Conservation (phyloP, 2,329 filamentous ascomycete genomes). For the Alternaria alternata region DNA sequence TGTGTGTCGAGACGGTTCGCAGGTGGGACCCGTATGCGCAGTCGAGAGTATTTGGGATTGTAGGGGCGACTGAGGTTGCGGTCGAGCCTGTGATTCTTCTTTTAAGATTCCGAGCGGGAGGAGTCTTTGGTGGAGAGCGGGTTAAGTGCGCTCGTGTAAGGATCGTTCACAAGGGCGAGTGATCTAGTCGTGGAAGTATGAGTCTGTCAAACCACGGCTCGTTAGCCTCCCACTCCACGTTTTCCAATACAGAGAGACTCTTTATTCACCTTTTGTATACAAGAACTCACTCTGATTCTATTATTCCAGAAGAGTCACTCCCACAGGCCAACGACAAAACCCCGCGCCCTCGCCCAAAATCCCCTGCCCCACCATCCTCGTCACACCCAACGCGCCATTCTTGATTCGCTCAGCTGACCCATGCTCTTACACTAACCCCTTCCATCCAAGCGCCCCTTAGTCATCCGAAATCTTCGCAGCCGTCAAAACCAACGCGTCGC, state of each 20-base stretch:
- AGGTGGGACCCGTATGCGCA: slow-evolving; percentile 7
- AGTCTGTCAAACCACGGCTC: slow-evolving; percentile 16
- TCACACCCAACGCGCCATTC: slow-evolving; percentile 25
- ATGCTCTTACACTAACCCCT: slow-evolving; percentile 5
- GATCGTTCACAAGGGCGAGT: slow-evolving; percentile 14
- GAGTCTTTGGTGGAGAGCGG: slow-evolving; percentile 3
- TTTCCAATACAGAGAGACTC: not conserved
- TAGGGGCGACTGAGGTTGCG: not conserved
- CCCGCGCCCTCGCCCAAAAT: slow-evolving; percentile 19
- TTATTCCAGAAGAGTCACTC: slow-evolving; percentile 23
- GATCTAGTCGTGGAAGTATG: slow-evolving; percentile 13
- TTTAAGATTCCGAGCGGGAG: slow-evolving; percentile 1
- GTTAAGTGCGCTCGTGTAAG: slow-evolving; percentile 15
- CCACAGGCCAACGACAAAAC: slow-evolving; percentile 17
- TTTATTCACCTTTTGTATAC: slow-evolving; percentile 9
- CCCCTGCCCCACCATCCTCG: slow-evolving; percentile 28
- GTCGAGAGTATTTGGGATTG: not conserved
- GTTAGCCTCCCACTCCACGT: slow-evolving; percentile 12
- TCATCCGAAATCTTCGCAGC: slow-evolving; percentile 32
- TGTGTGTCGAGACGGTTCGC: slow-evolving; percentile 7
- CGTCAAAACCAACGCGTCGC: slow-evolving; percentile 18
- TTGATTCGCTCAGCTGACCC: slow-evolving; percentile 23
- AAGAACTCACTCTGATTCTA: not conserved
- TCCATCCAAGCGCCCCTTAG: slow-evolving; percentile 31
- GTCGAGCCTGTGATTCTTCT: not conserved